These are phyloP conservation scores for Taxawa tesnikishii DNA, from an alignment of 2,329 filamentous ascomycete species.

Conservation along the genomic window DNA sequence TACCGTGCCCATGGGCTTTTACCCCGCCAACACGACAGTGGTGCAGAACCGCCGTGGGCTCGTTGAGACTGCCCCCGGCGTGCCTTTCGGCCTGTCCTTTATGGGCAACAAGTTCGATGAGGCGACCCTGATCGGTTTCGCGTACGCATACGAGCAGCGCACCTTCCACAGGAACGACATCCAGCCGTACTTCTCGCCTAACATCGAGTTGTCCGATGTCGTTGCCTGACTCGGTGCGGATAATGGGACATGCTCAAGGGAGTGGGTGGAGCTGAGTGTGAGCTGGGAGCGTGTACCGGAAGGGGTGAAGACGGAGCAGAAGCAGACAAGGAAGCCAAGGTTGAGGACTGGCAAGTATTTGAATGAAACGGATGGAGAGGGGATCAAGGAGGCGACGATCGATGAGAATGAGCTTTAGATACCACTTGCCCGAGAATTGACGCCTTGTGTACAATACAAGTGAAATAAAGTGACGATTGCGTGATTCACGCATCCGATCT, in stretches of 20 bases:
- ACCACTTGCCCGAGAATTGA: no score
- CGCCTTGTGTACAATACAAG: no score
- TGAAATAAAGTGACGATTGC: no score
- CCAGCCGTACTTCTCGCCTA: constrained; percentile 36
- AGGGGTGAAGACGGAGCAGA: neutral
- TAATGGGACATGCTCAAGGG: neutral
- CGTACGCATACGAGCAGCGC: constrained; percentile 57
- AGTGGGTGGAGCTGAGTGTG: neutral
- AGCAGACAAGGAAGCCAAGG: neutral
- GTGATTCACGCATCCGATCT: no score
- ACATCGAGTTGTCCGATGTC: constrained; percentile 34
- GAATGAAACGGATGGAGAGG: constrained; percentile 3
- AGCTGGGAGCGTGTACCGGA: neutral
- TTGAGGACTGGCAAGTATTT: constrained; percentile 2
- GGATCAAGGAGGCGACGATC: constrained; percentile 1
- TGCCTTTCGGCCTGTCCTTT: constrained; percentile 52
- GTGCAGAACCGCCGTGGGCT: constrained; percentile 35
- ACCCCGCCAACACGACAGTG: constrained; percentile 36
- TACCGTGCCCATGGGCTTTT: constrained; percentile 50
- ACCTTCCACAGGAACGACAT: constrained; percentile 36
- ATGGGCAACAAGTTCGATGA: constrained; percentile 50
- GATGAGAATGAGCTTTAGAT: neutral
- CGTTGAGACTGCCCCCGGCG: constrained; percentile 39
- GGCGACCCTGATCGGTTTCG: constrained; percentile 48
- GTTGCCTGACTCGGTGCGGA: constrained; percentile 12